phyloP scores from a whole-genome alignment of 352 stramenopile species.

The Phytopythium helicoides region DNA sequence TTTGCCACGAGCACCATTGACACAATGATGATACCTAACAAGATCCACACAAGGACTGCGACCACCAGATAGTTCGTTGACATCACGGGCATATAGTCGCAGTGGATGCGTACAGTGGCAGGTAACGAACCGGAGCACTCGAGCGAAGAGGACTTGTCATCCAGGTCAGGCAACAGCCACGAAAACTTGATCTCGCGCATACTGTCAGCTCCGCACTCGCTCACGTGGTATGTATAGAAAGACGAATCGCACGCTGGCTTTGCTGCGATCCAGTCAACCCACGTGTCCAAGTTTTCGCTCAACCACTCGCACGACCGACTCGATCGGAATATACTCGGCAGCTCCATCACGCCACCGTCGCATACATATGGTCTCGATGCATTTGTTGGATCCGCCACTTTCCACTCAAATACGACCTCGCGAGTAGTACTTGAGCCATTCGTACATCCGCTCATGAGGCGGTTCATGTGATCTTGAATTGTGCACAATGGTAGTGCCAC shows the following conservation, averaged over 20 bases:
- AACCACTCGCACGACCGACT: slow-evolving; percentile 28
- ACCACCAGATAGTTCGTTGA: slow-evolving; percentile 4
- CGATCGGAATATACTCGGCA: slow-evolving; percentile 10
- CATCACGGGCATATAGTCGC: slow-evolving; percentile 20
- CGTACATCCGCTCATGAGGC: slow-evolving; percentile 8
- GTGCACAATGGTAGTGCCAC: slow-evolving; percentile 19
- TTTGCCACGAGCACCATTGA: slow-evolving; percentile 16
- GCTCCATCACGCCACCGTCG: slow-evolving; percentile 10
- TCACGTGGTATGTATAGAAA: slow-evolving; percentile 19
- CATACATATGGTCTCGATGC: slow-evolving; percentile 19
- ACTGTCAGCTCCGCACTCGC: slow-evolving; percentile 7
- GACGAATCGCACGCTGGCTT: slow-evolving; percentile 17
- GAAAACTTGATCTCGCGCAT: slow-evolving; percentile 7
- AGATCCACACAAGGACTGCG: slow-evolving; percentile 1
- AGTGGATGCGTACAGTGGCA: slow-evolving; percentile 10
- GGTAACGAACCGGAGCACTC: slow-evolving; percentile 18
- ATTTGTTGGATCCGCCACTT: slow-evolving; percentile 14
- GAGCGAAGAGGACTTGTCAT: slow-evolving; percentile 9
- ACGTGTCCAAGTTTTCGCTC: slow-evolving; percentile 11
- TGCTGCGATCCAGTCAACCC: slow-evolving; percentile 14
- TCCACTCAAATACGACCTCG: slow-evolving; percentile 17
- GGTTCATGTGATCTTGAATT: slow-evolving; percentile 10
- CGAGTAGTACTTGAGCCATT: background rate
- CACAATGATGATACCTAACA: slow-evolving; percentile 9
- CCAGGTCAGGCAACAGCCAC: slow-evolving; percentile 20